Base-by-base conservation (phyloP, 768 basidiomycete genomes). In the Chiua virens region DNA sequence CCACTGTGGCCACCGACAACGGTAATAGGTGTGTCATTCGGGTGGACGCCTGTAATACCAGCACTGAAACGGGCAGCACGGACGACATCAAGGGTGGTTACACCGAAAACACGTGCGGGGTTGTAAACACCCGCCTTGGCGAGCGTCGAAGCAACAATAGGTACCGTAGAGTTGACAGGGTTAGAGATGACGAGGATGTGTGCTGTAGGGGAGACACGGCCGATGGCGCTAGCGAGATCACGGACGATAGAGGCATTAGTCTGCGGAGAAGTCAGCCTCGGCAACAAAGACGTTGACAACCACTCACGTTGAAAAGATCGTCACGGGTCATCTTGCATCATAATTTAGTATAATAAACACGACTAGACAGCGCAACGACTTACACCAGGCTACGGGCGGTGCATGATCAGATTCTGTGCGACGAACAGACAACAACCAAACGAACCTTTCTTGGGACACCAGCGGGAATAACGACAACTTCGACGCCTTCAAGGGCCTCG, bases 201-300 rank as follows among this genome's bases (percentile, higher is more conserved):
- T n/a, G 97, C 97, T 45, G 86, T 82, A 47, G 97, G 95, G 35
- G 91, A 73, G 51, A 90, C 85, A 54, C 92, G 89, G 60, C 83
- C 90, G 55, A 94, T 81, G 14, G 93, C 87, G 43, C 86, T 73
- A 32, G 96, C 96, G 59, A 99, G 90, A 79, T 95, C 94, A 49
- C 93, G 89, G 65, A 98, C 93, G 66, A 99, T 98, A 53, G 92
- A 93, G 49, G 96, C 96, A 71, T 98, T 98, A 62, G 94, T 94
- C 92, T 94, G 61, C n/a, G 14, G 11, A 35, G 41, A 27, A 37
- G 15, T 55, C 39, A 54, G 20, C 17, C 34, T 22, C 25, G n/a
- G 28, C 2, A 41, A 30, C 20, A 30, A 25, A n/a, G 42, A 32
- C 9, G 4, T n/a, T 38, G 18, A 6, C 36, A 5, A 20, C 32